Evolutionary conservation across 75 land plant genomes (phyloP), one percentile per base, ranked within the genome.

Genomic region (Pinus albicaulis): DNA sequence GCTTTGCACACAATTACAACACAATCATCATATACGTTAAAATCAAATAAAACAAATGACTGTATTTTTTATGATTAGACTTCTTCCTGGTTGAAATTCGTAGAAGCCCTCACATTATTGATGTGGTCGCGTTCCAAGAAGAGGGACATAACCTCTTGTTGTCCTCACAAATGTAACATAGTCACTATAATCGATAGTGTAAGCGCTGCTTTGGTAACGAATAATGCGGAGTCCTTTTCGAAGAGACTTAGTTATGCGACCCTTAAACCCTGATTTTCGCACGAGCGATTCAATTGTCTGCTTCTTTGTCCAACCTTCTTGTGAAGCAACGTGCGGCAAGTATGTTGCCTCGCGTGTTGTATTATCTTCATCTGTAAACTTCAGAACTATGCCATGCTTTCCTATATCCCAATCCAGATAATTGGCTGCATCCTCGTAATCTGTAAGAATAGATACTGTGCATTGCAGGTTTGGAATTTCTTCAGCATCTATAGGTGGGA

Each of bases 361-460:
- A 76, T 86, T 93, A 74, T 95, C 92, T 63, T 92, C 92, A 83
- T 98, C 99, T 71, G 86, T 98, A 78, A 98, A 98, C 76, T 97
- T 95, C 82, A 97, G 80, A 76, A 97, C 91, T 77, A 98, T 84
- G 12, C 99, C 98, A 90, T 98, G 99, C 83, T 82, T 95, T 57
- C 98, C 98, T 56, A 94, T 98, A 98, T 98, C 99, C 99, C 99
- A 98, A 77, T 98, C 99, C 66, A 98, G 95, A 78, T 95, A 93
- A 82, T 91, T 74, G 66, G 85, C 38, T 72, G 91, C 98, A 79
- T 82, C 76, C 85, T 98, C 96, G 82, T 92, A 98, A 83, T 95
- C 80, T 68, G 92, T 88, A 36, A 98, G 85, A 76, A 98, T 76
- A 59, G 99, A 98, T 55, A 95, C 96, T 75, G 98, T 98, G 84